Conservation (phyloP, 2,329 filamentous ascomycete genomes). For the Domatiomyces globalis region DNA sequence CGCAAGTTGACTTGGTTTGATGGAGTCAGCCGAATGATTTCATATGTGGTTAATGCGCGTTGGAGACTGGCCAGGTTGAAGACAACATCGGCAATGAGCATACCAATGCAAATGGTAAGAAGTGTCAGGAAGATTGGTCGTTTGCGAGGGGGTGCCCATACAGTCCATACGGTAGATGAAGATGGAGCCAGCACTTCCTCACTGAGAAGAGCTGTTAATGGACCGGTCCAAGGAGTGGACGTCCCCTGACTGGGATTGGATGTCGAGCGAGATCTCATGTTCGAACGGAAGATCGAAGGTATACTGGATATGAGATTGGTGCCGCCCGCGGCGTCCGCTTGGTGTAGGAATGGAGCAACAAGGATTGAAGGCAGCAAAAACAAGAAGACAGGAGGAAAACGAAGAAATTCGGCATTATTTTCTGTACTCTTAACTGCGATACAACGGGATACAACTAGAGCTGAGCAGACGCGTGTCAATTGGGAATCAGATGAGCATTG, state of each 20-base stretch:
- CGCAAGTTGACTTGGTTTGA: not conserved
- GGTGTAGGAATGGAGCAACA: not conserved
- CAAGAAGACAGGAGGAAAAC: not conserved
- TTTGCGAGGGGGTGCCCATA: not conserved
- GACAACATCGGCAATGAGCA: not conserved
- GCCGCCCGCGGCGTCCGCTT: not conserved
- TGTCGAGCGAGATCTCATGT: not conserved
- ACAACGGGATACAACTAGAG: no score
- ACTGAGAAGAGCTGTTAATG: not conserved
- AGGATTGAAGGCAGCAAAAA: not conserved
- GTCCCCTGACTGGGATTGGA: not conserved
- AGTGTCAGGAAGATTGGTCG: not conserved
- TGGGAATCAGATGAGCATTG: no score
- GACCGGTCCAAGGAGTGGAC: no score
- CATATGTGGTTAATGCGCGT: not conserved
- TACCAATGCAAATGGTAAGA: not conserved
- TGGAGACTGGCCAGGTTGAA: not conserved
- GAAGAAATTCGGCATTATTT: no score
- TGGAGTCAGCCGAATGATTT: not conserved
- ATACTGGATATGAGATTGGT: not conserved
- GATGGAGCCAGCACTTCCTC: not conserved
- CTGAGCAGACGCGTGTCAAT: no score
- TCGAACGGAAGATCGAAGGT: not conserved
- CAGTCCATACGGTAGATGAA: not conserved
- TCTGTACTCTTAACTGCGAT: no score